Conservation (phyloP, 2,329 filamentous ascomycete genomes). For the Xylariaceae sp. region DNA sequence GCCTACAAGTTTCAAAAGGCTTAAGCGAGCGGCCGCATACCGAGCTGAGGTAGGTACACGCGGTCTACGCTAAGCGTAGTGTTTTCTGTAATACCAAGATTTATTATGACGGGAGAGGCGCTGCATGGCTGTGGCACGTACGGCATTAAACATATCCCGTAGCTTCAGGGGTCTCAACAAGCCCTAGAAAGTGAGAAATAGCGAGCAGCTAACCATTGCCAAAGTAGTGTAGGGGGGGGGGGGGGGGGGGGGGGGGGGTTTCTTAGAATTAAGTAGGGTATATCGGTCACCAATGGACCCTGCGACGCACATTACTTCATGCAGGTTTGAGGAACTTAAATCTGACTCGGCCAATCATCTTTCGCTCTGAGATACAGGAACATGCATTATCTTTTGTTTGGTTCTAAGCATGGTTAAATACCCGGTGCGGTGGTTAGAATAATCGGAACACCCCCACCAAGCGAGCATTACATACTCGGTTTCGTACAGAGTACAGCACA, state of each 20-base stretch:
- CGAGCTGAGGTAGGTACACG: too few relatives aligned
- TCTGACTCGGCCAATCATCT: not conserved
- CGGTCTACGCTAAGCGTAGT: too few relatives aligned
- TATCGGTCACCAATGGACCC: not conserved
- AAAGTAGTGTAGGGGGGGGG: too few relatives aligned
- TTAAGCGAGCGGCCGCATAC: too few relatives aligned
- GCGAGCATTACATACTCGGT: too few relatives aligned
- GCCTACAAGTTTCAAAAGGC: too few relatives aligned
- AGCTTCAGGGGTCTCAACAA: constrained; percentile 1
- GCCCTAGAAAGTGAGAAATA: not conserved
- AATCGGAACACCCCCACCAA: too few relatives aligned
- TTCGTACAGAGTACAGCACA: too few relatives aligned
- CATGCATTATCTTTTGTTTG: too few relatives aligned
- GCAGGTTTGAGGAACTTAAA: constrained; percentile 6
- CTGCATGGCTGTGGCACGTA: constrained; percentile 18
- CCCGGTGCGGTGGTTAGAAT: too few relatives aligned
- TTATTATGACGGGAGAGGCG: constrained; percentile 1
- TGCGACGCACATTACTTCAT: constrained; percentile 12
- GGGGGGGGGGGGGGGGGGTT: too few relatives aligned
- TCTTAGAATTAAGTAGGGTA: not conserved
- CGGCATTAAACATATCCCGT: constrained; percentile 19
- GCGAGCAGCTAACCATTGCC: not conserved
- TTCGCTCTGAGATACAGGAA: constrained; percentile 1
- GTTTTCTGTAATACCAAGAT: too few relatives aligned
- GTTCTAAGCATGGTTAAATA: not conserved